Evolutionary conservation across 1,284 basidiomycete species (phyloP), one percentile per base, ranked within the genome.

Genomic region (Tilletia indica): DNA sequence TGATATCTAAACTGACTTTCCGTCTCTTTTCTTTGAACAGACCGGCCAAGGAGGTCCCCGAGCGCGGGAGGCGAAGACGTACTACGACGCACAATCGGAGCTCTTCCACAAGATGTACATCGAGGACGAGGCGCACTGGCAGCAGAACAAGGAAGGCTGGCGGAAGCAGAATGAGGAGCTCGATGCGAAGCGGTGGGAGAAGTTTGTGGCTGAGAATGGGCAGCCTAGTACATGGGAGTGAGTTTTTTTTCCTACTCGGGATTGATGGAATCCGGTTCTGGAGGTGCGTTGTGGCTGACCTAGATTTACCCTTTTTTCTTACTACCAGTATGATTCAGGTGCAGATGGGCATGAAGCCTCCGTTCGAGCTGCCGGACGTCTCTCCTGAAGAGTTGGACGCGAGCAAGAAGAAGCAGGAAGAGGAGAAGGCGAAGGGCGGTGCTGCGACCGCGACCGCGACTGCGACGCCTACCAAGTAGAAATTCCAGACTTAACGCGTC

Each of bases 71-170:
- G 9, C 31, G 14, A 64, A 64, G 61, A 64, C 61, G 34, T 64
- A 39, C 61, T 64, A 64, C 36, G 61, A 64, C 34, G 34, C 61
- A 0, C 61, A 64, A 42, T 64, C 61, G 6, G 61, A 64, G 36
- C 61, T 64, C 34, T 64, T 36, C 61, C 61, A 64, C 61, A 64
- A 64, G 61, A 38, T 64, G 61, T 64, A 64, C 36, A 64, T 64
- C n/a, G 36, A 64, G 38, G 61, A 64, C 36, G 61, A 64, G 61
- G 61, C 61, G 34, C 19, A 38, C 34, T 64, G 61, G 61, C 61
- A 64, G 34, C 34, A 39, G 34, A 64, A 38, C 61, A 64, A 64
- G 61, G 61, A 64, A 9, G 36, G 61, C 61, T 64, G 61, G 61
- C 61, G 61, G 12, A 64, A 64, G 61, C 61, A 64, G 61, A 64